Conservation (phyloP, 176 grass and related monocot genomes). For the Hordeum vulgare region MorexV3_pseudomolecules_assembly NC_058520.1:61829902-61830401, state of each 20-base stretch:
- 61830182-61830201: neutral
- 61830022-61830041: conserved; percentile 33
- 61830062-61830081: neutral
- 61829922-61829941: neutral
- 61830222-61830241: no score
- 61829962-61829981: neutral
- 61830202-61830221: no score
- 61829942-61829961: neutral
- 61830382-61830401: no score
- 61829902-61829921: neutral
- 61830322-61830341: no score
- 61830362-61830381: no score
- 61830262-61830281: no score
- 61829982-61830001: neutral
- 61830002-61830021: neutral
- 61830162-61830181: neutral
- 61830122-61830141: neutral
- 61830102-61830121: conserved; percentile 32
- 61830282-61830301: no score
- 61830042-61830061: conserved; percentile 30
- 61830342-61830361: no score
- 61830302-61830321: no score
- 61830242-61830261: no score
- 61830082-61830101: neutral
- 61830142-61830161: neutral